A percentile compares a stretch with the other conserved stretches of the same genome.
phyloP scores from a whole-genome alignment of 305 asterid species.

The Fraxinus paxiana region DNA sequence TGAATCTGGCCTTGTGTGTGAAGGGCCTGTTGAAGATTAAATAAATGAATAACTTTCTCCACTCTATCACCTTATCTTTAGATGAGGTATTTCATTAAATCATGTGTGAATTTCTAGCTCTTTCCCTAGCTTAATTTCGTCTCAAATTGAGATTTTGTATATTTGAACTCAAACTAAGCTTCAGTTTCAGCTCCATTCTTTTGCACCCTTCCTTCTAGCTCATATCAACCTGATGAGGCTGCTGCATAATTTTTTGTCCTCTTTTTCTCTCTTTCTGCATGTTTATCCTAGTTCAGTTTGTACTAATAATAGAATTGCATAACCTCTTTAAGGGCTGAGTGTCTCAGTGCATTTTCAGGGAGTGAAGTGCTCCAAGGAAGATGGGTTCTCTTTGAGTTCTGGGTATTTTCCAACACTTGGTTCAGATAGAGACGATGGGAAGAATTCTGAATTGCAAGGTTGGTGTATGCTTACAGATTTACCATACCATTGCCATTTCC shows the following conservation, averaged over 20 bases:
- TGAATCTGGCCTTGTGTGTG: background rate
- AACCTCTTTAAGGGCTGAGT: conserved; percentile 19
- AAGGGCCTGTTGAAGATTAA: background rate
- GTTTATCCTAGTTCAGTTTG: background rate
- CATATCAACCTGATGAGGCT: background rate
- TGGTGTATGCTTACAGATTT: conserved; percentile 20
- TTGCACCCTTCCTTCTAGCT: background rate
- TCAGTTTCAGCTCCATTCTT: background rate
- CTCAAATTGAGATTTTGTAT: background rate
- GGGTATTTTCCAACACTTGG: conserved; percentile 97
- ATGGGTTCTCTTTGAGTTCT: conserved; percentile 74
- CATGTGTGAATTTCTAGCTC: background rate
- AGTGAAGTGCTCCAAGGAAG: conserved; percentile 57
- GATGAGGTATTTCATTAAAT: background rate
- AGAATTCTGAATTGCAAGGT: conserved; percentile 68
- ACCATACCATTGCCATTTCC: background rate
- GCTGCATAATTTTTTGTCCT: background rate
- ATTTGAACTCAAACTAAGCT: background rate
- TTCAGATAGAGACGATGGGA: conserved; percentile 58
- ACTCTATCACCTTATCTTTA: background rate
- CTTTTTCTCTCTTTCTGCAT: background rate
- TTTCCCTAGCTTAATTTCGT: background rate
- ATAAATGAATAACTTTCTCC: background rate
- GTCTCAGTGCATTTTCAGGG: conserved; percentile 51
- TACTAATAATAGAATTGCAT: conserved; percentile 14